These are phyloP conservation scores for Spathaspora boniae DNA, from an alignment of 805 yeast species.

Conservation along the genomic window DNA sequence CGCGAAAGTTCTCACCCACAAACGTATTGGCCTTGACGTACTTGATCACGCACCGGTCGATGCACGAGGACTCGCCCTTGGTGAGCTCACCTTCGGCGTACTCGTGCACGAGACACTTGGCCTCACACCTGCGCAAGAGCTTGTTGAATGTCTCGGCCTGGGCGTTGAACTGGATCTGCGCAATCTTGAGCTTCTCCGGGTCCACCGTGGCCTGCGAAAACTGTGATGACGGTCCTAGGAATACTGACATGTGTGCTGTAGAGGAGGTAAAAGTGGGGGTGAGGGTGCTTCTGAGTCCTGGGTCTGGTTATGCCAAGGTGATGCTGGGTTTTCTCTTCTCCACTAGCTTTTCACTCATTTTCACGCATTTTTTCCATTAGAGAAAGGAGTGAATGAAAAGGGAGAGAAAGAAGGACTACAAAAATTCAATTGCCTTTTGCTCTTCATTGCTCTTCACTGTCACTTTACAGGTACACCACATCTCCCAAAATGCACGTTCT, in stretches of 20 bases:
- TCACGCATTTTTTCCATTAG: no score
- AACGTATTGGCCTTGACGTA: conserved; percentile 69
- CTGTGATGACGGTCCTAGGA: conserved; percentile 47
- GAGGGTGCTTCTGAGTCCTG: not conserved
- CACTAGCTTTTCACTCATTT: not conserved
- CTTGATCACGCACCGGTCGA: conserved; percentile 84
- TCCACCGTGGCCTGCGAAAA: conserved; percentile 48
- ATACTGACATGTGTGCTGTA: conserved; percentile 54
- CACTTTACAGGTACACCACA: not conserved
- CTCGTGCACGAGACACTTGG: conserved; percentile 81
- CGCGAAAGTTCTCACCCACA: conserved; percentile 53
- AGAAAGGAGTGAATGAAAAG: no score
- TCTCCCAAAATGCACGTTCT: conserved; percentile 42
- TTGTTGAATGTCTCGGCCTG: conserved; percentile 54
- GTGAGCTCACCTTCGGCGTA: conserved; percentile 81
- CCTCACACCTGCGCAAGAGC: conserved; percentile 58
- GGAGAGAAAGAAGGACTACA: no score
- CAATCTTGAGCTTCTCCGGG: conserved; percentile 57
- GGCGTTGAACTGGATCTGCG: conserved; percentile 67
- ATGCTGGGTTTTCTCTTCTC: not conserved
- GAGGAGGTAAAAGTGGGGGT: no score
- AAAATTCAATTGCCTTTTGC: conserved; percentile 3
- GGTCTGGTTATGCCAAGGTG: not conserved
- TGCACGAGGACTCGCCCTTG: conserved; percentile 79
- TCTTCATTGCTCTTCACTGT: conserved; percentile 3